Base-by-base conservation (phyloP, 257 asterid species). In the Penstemon eatonii region DNA sequence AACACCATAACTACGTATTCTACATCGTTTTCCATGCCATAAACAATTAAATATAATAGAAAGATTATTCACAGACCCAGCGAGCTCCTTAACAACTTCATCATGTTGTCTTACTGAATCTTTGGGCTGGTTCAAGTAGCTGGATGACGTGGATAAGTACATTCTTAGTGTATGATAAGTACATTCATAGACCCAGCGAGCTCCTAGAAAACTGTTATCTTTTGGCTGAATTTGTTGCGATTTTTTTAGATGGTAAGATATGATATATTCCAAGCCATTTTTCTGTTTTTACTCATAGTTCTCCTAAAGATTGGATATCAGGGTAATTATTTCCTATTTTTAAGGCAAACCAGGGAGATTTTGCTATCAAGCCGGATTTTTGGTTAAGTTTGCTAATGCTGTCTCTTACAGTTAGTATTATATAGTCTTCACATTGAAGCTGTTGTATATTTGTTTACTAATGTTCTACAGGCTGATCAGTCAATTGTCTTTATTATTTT, bases 391-490 rank as follows among this genome's bases (percentile, higher is more conserved):
- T 66, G 40, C 50, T 11, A n/a, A 11, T 67, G 8, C 41, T 8
- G 51, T 37, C 8, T 25, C 33, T 25, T 0, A 25, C 33, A 25
- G 1, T 25, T 25, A 33, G 58, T 68, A 56, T 11, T 49, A 9
- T 56, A 8, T 61, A 44, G 50, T 72, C 49, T 12, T 44, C 46
- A 49, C 46, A 66, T 63, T 5, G 70, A 65, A 40, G 52, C 7
- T 43, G 37, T 44, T 69, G 59, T n/a, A 55, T 8, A 5, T 72
- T 65, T 73, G 66, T 63, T 25, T 73, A 40, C 56, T 37, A 49
- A 42, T 25, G 36, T 53, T 56, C 6, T 45, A 51, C 46, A 54
- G 42, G 52, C 60, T 36, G 55, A 15, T 15, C 18, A 43, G 15
- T 36, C 47, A 39, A 38, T 47, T 67, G 65, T 63, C 42, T 55